Evolutionary conservation across 2,329 filamentous ascomycete genomes (phyloP), one percentile per base, ranked within the genome.

Genomic region (Penicillium sp.): DNA sequence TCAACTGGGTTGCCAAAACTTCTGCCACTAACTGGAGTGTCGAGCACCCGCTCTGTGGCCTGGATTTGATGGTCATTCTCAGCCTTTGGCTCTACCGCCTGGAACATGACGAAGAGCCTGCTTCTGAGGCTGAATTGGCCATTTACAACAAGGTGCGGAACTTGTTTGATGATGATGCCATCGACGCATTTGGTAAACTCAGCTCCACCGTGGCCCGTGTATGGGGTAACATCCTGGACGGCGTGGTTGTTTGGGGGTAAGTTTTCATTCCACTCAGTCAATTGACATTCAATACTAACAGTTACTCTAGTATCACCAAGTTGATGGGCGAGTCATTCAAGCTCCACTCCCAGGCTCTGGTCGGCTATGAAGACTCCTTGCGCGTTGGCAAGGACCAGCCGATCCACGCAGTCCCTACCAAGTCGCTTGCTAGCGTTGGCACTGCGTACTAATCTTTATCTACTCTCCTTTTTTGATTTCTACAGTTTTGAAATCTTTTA

Each of bases 241-340:
- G 97, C 78, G 95, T 98, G 62, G 93, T 98, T 66, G 95, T 99
- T 59, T 98, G 95, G 95, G 95, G 95, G 92, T 96, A 88, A 86
- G 92, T 90, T 61, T 22, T 13, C 55, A 13, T 22, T 53, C 24
- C 8, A 19, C 26, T 37, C 3, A 48, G 37, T 10, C 45, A 19
- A 13, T 43, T 48, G 45, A 5, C 19, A 16, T 16, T 41, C n/a
- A 11, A 22, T 33, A 47, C 60, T 66, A 61, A 67, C 52, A 7
- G 7, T 1, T 35, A 44, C 49, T 52, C 55, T 55, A 79, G 77
- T 61, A 79, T 80, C 58, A 78, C 79, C 68, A 92, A 96, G 73
- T 86, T 98, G 50, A 96, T 98, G 90, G 95, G 95, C 69, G 95
- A 98, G 78, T 93, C 95, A 52, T 98, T 99, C 84, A 95, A 96